phyloP scores from a whole-genome alignment of 192 early-diverging fungal genomes.

The Entophlyctis luteolus region DNA sequence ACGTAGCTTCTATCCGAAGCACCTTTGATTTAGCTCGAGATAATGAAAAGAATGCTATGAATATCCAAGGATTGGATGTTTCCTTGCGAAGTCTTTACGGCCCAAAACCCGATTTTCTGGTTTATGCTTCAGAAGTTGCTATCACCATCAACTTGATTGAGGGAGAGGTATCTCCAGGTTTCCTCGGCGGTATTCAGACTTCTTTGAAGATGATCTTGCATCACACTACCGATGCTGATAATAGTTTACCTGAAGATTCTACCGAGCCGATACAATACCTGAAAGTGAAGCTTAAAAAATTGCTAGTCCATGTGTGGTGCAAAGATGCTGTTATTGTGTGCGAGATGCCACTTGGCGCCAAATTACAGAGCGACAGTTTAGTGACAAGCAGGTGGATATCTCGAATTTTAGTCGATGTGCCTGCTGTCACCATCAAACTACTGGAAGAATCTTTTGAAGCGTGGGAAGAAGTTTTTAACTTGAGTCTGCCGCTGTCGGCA shows the following conservation, averaged over 20 bases:
- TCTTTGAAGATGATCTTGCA: constrained; percentile 60
- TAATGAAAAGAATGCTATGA: neutral
- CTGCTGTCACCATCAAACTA: constrained; percentile 47
- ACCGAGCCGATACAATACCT: no score
- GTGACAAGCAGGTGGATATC: constrained; percentile 54
- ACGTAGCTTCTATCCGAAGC: neutral
- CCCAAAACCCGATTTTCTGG: constrained; percentile 56
- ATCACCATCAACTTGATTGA: constrained; percentile 57
- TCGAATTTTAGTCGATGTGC: constrained; percentile 56
- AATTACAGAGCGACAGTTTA: constrained; percentile 62
- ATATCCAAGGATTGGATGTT: constrained; percentile 19
- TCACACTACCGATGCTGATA: constrained; percentile 65
- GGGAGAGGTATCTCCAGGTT: constrained; percentile 64
- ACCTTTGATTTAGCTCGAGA: constrained; percentile 1
- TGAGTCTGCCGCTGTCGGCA: constrained; percentile 53
- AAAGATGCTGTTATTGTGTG: constrained; percentile 47
- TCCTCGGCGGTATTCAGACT: constrained; percentile 47
- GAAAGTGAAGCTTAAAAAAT: no score
- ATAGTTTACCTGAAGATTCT: constrained; percentile 47
- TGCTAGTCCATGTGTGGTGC: constrained; percentile 59
- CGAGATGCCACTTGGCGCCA: constrained; percentile 53
- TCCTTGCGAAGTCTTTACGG: constrained; percentile 54
- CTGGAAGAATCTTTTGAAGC: constrained; percentile 31
- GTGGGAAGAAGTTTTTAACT: constrained; percentile 68
- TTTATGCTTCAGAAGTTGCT: constrained; percentile 69